phyloP scores from a whole-genome alignment of 768 basidiomycete genomes.

The Trametes cubensis region DNA sequence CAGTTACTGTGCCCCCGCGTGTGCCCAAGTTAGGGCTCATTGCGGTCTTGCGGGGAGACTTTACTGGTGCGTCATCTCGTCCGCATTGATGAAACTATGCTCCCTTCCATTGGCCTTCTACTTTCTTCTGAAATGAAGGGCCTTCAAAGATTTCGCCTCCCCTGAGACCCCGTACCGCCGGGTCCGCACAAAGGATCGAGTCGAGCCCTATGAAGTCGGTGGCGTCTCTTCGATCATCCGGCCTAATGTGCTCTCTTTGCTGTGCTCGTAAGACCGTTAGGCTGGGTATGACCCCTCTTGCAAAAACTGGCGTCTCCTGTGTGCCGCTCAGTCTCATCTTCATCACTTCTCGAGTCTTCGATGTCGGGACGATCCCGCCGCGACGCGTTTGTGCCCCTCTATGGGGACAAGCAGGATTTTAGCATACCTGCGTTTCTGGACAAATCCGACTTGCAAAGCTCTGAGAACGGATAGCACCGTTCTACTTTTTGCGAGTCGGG shows the following conservation, averaged over 20 bases:
- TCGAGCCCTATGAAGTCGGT: slow-evolving; percentile 7
- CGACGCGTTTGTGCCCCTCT: neutral
- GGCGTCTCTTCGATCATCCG: slow-evolving; percentile 6
- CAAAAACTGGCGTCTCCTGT: neutral
- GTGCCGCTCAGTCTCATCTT: neutral
- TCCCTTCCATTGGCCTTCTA: too few relatives aligned
- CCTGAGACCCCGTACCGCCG: neutral
- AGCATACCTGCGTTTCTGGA: too few relatives aligned
- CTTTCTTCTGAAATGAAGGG: too few relatives aligned
- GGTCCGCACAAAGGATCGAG: neutral
- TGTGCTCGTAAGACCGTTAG: neutral
- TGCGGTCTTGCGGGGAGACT: neutral
- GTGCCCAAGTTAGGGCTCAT: neutral
- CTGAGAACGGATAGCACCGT: too few relatives aligned
- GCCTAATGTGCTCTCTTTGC: neutral
- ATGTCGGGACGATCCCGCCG: neutral
- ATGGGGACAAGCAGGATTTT: neutral
- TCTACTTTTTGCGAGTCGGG: too few relatives aligned
- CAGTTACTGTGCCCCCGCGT: neutral
- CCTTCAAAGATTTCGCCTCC: neutral
- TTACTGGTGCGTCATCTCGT: slow-evolving; percentile 16
- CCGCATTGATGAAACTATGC: too few relatives aligned
- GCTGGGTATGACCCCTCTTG: neutral
- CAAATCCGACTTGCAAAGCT: too few relatives aligned
- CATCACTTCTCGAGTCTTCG: slow-evolving; percentile 1